Base-by-base conservation (phyloP, 305 asterid species). In the Rubia occidens region DNA sequence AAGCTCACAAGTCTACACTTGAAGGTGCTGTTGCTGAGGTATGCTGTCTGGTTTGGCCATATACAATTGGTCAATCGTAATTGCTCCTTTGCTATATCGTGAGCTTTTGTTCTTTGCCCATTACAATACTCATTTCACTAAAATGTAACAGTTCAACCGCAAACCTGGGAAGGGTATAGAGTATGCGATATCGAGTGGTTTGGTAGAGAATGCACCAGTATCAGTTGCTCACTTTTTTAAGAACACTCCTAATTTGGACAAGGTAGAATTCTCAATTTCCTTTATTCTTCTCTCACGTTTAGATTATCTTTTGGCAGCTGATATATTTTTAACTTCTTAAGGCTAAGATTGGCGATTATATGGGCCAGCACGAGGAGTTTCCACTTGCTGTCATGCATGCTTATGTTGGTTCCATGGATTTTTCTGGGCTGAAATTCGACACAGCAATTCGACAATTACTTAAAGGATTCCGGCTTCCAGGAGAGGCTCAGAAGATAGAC, bases 401-500 rank as follows among this genome's bases (percentile, higher is more conserved):
- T 69, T 95, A 83, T 79, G 98, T 95, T 78, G 98, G 91, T 77
- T 88, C 91, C 79, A 89, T 95, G 97, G 81, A 83, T 51, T 91
- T 95, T 66, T 85, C 91, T 82, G 96, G 88, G 76, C 81, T 91
- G 97, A 95, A 89, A 83, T 95, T 95, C 83, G 95, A 86, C 76
- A 62, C 76, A 69, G 97, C 99, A 74, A 88, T 95, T 73, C 95
- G 99, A 78, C 96, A 91, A 82, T 91, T 91, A 78, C 97, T 95
- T 60, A 87, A 80, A 80, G 98, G 95, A 51, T 95, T 95, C 75
- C 91, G 99, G 71, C 98, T 95, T 85, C 99, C 99, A 32, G 99
- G 99, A 74, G 99, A 95, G 88, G 99, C 98, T 79, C 99, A 95
- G 88, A 95, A 95, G 89, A 95, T 95, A 79, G 99, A 95, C 78